Base-by-base conservation (phyloP, 108 stramenopile species). In the Nitzschia sp. region DNA sequence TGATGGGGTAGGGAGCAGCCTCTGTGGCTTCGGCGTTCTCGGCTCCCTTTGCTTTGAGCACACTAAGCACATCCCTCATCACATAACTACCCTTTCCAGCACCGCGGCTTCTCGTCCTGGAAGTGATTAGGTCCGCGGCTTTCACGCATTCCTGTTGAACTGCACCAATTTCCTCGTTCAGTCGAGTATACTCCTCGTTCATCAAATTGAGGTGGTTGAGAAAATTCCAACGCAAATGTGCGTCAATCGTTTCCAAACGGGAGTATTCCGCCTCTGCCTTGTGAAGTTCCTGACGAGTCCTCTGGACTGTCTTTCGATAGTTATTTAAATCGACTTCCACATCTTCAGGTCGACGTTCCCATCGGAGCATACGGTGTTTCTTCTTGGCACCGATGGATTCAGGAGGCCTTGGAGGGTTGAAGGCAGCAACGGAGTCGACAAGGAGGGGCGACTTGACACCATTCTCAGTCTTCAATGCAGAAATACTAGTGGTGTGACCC, bases 331-430 rank as follows among this genome's bases (percentile, higher is more conserved):
- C 91, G 17, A 75, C 72, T 51, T 91, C 89, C 13, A 95, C 81
- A 48, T 91, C 91, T 24, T 82, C 64, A 17, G 94, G 94, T 26
- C 87, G 61, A 27, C 74, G 76, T 66, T 95, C 89, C 94, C 94
- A 95, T 54, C 94, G 74, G 42, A 80, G 69, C 79, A 95, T 71
- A 33, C 94, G 77, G 68, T 89, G 85, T 54, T 84, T 86, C 56
- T 91, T 91, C 64, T 95, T 95, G 34, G 78, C 33, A 0, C 84
- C 86, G 24, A 82, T 78, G 1, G 91, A 92, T 66, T 95, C 91
- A n/a, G 91, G 94, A 54, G 87, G 91, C 35, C 90, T 82, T 8
- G 94, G 94, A 17, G 94, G 94, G 70, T 92, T 86, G 64, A 92
- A 92, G 29, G 90, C 82, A 15, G 84, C 84, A 26, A 87, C 61